Base-by-base conservation (phyloP, 495 filamentous ascomycete species). In the Hypoxylon trugodes region DNA sequence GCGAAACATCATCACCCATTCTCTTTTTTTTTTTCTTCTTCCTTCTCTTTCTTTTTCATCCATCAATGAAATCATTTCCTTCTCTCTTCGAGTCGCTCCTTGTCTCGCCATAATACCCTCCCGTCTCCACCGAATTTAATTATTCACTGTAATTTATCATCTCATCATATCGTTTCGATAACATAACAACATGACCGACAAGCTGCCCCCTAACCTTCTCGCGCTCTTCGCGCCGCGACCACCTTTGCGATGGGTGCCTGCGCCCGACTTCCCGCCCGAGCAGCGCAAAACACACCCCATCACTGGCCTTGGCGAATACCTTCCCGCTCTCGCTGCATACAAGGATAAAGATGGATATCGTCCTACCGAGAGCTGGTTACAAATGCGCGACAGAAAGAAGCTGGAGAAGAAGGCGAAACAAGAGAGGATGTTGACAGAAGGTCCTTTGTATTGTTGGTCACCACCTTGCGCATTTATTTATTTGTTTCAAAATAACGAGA, bases 141-240 rank as follows among this genome's bases (percentile, higher is more conserved):
- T 41, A 33, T 46, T 16, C 49, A n/a, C n/a, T 30, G 15, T 30
- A 16, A 24, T 46, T 47, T 36, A 47, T 37, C 25, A 16, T 37
- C 13, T 48, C 36, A 6, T 45, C 25, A 28, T 10, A 19, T 49
- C 35, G 18, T 4, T 48, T 41, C 8, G 13, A 32, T 9, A 51
- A 13, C 32, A 8, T n/a, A 13, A 47, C 33, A 15, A 42, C 42
- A 98, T 97, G 94, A 98, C 94, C 6, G 93, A 96, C 81, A 92
- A 94, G 76, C 89, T 98, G 6, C 94, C 94, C 45, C 91, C 90
- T 43, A 93, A 94, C 62, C 86, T 98, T 26, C 85, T 97, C 69
- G 90, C 90, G 65, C 91, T 98, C 55, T 98, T 98, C 78, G 89
- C 93, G 69, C 91, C 95, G 59, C 90, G 95, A 25, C 95, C 96